These are phyloP conservation scores for Apostasia shenzhenica DNA, from an alignment of 106 monocot genomes.

Conservation along the genomic window DNA sequence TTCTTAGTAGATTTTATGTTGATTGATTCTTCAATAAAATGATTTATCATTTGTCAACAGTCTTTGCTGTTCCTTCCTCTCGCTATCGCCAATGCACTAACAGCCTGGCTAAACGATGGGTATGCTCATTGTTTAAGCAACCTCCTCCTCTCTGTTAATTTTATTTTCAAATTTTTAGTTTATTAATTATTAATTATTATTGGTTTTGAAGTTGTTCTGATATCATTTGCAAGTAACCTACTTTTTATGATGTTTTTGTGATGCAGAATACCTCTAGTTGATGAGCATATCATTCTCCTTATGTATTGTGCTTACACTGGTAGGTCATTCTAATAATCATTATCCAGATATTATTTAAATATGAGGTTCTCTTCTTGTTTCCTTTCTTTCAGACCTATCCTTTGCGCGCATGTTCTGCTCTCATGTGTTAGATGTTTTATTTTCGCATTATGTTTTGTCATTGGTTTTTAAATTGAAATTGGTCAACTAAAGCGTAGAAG, in stretches of 20 bases:
- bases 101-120: conserved; percentile 77
- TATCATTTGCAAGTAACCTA: not conserved
- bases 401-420: too few species aligned
- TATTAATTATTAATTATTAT: not conserved
- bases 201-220: not conserved
- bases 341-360: not conserved
- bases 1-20: not conserved
- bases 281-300: conserved; percentile 65
- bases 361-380: not conserved
- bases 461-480: too few species aligned
- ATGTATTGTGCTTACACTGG: conserved; percentile 78
- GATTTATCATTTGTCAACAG: conserved; percentile 31
- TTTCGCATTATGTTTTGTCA: too few species aligned
- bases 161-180: not conserved
- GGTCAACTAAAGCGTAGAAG: not conserved
- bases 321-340: conserved; percentile 11
- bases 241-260: not conserved
- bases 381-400: not conserved
- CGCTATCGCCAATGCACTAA: conserved; percentile 90
- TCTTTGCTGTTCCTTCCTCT: conserved; percentile 83
- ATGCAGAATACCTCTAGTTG: conserved; percentile 64
- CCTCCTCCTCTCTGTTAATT: not conserved
- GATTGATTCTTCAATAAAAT: not conserved
- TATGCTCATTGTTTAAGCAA: conserved; percentile 20
- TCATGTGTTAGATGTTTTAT: too few species aligned